Percentiles rank a stretch among this genome's conserved stretches.
Evolutionary conservation across 441 rosid genomes (phyloP).

Genomic region (Breynia disticha): DNA sequence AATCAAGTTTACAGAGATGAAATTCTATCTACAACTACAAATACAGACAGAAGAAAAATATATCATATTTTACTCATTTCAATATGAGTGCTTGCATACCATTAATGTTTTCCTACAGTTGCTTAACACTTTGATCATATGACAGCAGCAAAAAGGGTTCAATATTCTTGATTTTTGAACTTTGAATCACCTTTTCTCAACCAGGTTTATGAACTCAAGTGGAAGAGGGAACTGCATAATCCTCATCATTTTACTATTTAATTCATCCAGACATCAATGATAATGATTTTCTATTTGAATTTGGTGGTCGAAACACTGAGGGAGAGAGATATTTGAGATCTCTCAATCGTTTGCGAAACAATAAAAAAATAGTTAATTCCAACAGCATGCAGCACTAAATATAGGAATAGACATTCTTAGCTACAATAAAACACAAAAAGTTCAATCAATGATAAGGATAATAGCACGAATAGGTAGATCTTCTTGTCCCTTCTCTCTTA

Average conservation of each 20-base stretch:
- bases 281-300: neutral
- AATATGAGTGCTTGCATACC: too few species aligned
- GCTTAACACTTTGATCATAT: too few species aligned
- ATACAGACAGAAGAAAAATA: neutral
- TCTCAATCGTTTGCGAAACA: conserved; percentile 7
- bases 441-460: neutral
- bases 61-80: too few species aligned
- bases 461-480: neutral
- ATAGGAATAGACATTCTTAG: neutral
- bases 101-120: too few species aligned
- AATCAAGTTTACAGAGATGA: neutral
- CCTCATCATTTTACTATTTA: neutral
- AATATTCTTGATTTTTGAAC: too few species aligned
- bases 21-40: neutral
- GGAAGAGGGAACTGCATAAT: too few species aligned
- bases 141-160: too few species aligned
- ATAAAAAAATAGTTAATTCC: conserved; percentile 4
- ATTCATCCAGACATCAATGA: neutral
- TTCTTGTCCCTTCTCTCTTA: conserved; percentile 18
- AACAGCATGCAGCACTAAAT: neutral
- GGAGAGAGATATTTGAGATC: conserved; percentile 9
- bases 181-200: too few species aligned
- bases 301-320: neutral
- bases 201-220: too few species aligned
- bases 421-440: neutral